Conservation (phyloP, 1,139 yeast genomes). For the Pichia sp. region DNA sequence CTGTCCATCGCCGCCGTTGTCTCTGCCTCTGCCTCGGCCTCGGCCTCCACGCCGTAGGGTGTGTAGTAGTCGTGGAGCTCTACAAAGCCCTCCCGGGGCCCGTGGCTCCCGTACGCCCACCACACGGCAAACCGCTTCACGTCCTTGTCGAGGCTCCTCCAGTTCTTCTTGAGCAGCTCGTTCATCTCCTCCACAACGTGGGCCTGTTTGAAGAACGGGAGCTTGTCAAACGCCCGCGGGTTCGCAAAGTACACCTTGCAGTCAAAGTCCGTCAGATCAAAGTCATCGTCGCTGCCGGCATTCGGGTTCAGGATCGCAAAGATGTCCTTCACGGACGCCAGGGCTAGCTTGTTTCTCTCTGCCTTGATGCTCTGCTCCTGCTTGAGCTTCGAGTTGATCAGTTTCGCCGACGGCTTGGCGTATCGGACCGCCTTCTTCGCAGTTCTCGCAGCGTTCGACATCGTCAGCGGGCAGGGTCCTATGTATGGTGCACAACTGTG, state of each 20-base stretch:
- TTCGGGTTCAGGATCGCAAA: conserved; percentile 29
- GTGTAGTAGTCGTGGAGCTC: conserved; percentile 39
- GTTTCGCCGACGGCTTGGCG: conserved; percentile 24
- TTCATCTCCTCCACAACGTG: conserved; percentile 49
- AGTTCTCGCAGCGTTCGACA: conserved; percentile 1
- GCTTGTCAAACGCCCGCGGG: conserved; percentile 41
- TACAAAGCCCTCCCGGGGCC: conserved; percentile 53
- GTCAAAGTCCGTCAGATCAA: conserved; percentile 44
- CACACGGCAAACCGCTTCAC: conserved; percentile 52
- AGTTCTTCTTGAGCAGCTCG: conserved; percentile 48
- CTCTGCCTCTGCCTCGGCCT: not conserved
- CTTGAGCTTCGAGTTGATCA: conserved; percentile 24
- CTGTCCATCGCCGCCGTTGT: not conserved
- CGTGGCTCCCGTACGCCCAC: conserved; percentile 63
- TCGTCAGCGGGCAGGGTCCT: not conserved
- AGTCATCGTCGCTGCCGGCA: conserved; percentile 33
- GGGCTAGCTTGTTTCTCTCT: conserved; percentile 31
- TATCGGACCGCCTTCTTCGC: conserved; percentile 12
- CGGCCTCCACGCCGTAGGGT: conserved; percentile 12
- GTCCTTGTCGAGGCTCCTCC: conserved; percentile 44
- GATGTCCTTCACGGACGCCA: conserved; percentile 31
- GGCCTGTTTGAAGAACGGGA: conserved; percentile 55
- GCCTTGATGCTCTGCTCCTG: conserved; percentile 27
- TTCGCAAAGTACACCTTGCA: conserved; percentile 46
- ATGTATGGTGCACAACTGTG: not conserved